phyloP scores from a whole-genome alignment of 495 filamentous ascomycete species.

The Neurospora sublineolata region DNA sequence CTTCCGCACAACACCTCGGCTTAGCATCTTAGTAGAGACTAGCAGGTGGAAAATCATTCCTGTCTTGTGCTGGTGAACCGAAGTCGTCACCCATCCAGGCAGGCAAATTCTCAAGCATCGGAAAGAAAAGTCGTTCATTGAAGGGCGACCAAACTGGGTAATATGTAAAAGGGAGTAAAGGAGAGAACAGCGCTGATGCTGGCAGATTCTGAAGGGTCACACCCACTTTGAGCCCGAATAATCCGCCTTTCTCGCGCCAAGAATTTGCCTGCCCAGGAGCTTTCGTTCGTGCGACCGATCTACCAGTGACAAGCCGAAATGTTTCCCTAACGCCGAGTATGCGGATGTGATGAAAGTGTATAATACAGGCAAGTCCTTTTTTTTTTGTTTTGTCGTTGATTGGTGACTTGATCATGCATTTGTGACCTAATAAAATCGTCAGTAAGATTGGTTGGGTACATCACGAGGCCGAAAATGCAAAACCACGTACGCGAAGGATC shows the following conservation, averaged over 20 bases:
- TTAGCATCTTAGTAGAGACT: neutral
- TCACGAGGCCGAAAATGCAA: neutral
- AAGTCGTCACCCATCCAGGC: neutral
- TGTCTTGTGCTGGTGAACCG: neutral
- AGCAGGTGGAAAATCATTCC: neutral
- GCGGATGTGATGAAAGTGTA: conserved; percentile 31
- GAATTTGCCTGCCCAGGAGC: conserved; percentile 19
- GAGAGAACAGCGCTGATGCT: conserved; percentile 33
- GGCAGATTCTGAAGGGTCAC: conserved; percentile 19
- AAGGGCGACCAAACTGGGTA: neutral
- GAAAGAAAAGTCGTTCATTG: neutral
- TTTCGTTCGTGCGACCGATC: conserved; percentile 27
- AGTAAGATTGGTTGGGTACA: conserved; percentile 8
- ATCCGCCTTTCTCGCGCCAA: conserved; percentile 26
- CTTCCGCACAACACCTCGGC: neutral
- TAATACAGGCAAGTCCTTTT: conserved; percentile 34
- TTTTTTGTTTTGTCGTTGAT: conserved; percentile 37
- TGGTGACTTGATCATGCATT: conserved; percentile 37
- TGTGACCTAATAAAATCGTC: conserved; percentile 35
- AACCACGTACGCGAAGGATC: conserved; percentile 69
- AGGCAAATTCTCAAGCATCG: neutral
- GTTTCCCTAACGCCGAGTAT: conserved; percentile 41
- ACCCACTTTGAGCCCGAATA: conserved; percentile 19
- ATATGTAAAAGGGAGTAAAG: conserved; percentile 20
- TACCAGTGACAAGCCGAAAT: conserved; percentile 32